These are phyloP conservation scores for Triticum aestivum DNA, from an alignment of 176 grass and related monocot genomes.

Conservation along the genomic window DNA sequence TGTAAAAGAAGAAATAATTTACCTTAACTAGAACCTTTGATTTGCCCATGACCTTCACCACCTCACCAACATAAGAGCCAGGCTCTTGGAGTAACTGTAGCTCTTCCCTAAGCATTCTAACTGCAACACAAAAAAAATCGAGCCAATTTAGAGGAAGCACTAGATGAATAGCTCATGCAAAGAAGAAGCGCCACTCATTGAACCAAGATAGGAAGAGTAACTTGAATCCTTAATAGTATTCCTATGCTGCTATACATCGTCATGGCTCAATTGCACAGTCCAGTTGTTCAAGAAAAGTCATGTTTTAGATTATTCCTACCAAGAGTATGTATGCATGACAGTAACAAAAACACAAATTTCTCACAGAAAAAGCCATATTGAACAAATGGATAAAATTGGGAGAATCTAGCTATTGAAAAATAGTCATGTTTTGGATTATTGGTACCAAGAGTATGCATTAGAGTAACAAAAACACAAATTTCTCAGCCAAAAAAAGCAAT, in stretches of 20 bases:
- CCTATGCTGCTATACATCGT: background rate
- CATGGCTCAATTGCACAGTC: background rate
- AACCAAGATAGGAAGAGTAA: background rate
- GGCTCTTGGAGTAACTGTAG: slow-evolving; percentile 94
- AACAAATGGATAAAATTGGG: background rate
- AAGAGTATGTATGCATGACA: background rate
- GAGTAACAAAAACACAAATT: background rate
- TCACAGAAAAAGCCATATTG: background rate
- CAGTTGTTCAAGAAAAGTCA: background rate
- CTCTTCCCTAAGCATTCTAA: slow-evolving; percentile 92
- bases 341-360: background rate
- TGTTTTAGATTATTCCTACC: background rate
- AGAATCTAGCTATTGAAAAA: background rate
- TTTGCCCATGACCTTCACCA: slow-evolving; percentile 99
- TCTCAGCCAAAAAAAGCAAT: background rate
- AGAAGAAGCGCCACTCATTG: background rate
- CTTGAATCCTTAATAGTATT: slow-evolving; percentile 9
- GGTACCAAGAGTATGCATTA: background rate
- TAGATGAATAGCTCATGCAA: background rate
- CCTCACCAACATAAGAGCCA: slow-evolving; percentile 95
- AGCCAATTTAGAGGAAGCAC: background rate
- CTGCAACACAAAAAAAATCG: slow-evolving; percentile 38
- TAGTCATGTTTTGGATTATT: background rate
- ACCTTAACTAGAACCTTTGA: slow-evolving; percentile 99
- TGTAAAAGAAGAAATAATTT: slow-evolving; percentile 16